Conservation (phyloP, 2,329 filamentous ascomycete species). For the Cladophialophora chaetospira region DNA sequence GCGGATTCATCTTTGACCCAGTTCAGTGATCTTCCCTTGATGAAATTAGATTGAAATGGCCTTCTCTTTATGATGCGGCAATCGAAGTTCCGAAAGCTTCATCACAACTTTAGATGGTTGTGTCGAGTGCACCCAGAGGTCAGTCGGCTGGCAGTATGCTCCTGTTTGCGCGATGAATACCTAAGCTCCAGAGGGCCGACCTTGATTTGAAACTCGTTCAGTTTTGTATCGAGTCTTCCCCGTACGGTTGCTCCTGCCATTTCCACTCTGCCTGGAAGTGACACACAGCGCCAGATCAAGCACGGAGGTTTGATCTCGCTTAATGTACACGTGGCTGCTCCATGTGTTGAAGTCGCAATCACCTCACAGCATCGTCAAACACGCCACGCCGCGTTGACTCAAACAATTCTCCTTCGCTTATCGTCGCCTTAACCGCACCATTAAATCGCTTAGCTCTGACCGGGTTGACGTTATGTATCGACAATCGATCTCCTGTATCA, state of each 20-base stretch:
- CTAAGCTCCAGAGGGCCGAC: no score
- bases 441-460: neutral
- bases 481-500: neutral
- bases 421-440: neutral
- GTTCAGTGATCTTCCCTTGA: no score
- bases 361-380: neutral
- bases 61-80: no score
- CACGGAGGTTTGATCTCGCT: neutral
- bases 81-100: no score
- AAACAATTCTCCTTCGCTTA: neutral
- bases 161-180: no score
- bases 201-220: slow-evolving; percentile 1
- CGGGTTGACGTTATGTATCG: neutral
- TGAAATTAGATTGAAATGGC: no score
- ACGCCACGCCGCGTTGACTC: neutral
- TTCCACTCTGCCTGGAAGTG: neutral
- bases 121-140: no score
- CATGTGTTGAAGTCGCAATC: neutral
- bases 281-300: neutral
- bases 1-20: no score
- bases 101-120: no score
- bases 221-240: neutral
- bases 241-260: neutral
- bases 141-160: no score
- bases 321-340: neutral